Percentiles rank a stretch among this genome's conserved stretches.
Evolutionary conservation across 176 grass and related monocot genomes (phyloP).

Genomic region (Saccharum officinarum): DNA sequence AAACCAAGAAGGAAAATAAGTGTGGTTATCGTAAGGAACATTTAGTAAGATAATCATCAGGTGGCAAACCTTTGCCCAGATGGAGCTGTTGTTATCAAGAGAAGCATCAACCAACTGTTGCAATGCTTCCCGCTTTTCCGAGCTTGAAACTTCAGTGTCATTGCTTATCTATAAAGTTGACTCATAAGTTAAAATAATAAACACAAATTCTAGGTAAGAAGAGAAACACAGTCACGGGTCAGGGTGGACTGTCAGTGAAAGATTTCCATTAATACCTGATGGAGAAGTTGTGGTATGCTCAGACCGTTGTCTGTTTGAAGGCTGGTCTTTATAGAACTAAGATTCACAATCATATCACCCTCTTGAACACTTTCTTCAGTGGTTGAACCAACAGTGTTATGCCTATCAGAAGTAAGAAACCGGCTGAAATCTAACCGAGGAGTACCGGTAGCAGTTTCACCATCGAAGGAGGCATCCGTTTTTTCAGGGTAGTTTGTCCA

Average conservation of each 20-base stretch:
- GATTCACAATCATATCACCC: conserved; percentile 41
- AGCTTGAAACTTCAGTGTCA: conserved; percentile 65
- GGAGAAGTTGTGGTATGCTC: conserved; percentile 93
- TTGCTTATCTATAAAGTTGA: conserved; percentile 66
- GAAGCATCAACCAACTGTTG: conserved; percentile 91
- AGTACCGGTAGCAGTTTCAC: conserved; percentile 63
- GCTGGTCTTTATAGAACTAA: conserved; percentile 64
- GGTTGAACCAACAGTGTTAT: conserved; percentile 55
- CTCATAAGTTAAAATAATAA: conserved; percentile 15
- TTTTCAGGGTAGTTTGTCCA: conserved; percentile 80
- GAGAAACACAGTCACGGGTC: not conserved
- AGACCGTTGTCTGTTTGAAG: conserved; percentile 52
- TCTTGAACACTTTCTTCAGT: conserved; percentile 48
- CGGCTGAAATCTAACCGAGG: conserved; percentile 67
- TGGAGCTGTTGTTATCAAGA: conserved; percentile 57
- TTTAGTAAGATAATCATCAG: conserved; percentile 25
- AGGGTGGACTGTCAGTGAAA: conserved; percentile 18
- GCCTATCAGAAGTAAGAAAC: conserved; percentile 51
- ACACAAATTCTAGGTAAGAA: conserved; percentile 19
- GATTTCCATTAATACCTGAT: conserved; percentile 56
- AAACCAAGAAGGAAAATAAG: not conserved
- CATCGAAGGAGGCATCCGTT: conserved; percentile 63
- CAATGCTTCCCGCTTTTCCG: conserved; percentile 70
- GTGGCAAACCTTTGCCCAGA: conserved; percentile 93
- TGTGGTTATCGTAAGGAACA: conserved; percentile 6